Percentiles rank a stretch among this genome's conserved stretches.
These are phyloP conservation scores for Phytopythium oedochilum DNA, from an alignment of 352 stramenopile species.

Conservation along the genomic window DNA sequence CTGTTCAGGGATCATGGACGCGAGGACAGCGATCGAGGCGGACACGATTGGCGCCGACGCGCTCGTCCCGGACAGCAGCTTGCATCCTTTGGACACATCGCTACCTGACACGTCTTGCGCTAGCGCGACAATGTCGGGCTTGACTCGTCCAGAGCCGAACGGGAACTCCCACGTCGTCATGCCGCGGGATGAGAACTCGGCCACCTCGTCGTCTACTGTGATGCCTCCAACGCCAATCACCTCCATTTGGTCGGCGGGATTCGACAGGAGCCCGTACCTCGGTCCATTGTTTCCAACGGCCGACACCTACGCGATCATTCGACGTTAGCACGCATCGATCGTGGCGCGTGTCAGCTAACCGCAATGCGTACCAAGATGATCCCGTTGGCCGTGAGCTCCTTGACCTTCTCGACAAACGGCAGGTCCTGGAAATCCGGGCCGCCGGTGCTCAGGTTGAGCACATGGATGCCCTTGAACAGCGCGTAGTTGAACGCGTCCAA, in stretches of 20 bases:
- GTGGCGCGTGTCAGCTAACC: neutral
- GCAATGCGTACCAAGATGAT: constrained; percentile 56
- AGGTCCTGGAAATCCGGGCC: constrained; percentile 81
- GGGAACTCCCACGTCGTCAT: constrained; percentile 86
- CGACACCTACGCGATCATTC: constrained; percentile 36
- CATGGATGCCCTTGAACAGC: constrained; percentile 63
- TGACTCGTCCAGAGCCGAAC: constrained; percentile 78
- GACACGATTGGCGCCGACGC: constrained; percentile 82
- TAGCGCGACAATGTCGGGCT: constrained; percentile 78
- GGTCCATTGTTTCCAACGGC: constrained; percentile 84
- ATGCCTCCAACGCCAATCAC: constrained; percentile 83
- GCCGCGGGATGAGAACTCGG: constrained; percentile 75
- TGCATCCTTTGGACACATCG: constrained; percentile 46
- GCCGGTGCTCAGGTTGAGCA: constrained; percentile 86
- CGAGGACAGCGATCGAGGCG: constrained; percentile 67
- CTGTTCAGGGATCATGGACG: constrained; percentile 56
- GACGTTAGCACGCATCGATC: neutral
- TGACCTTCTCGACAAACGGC: constrained; percentile 88
- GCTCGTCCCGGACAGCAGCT: constrained; percentile 73
- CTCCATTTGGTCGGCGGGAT: constrained; percentile 81
- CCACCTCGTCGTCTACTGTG: constrained; percentile 46
- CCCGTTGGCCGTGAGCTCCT: constrained; percentile 70
- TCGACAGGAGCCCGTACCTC: constrained; percentile 80
- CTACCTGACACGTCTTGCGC: constrained; percentile 63
- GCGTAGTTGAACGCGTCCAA: constrained; percentile 90